Conservation (phyloP, 257 asterid species). For the Solanum bukasovii region DNA sequence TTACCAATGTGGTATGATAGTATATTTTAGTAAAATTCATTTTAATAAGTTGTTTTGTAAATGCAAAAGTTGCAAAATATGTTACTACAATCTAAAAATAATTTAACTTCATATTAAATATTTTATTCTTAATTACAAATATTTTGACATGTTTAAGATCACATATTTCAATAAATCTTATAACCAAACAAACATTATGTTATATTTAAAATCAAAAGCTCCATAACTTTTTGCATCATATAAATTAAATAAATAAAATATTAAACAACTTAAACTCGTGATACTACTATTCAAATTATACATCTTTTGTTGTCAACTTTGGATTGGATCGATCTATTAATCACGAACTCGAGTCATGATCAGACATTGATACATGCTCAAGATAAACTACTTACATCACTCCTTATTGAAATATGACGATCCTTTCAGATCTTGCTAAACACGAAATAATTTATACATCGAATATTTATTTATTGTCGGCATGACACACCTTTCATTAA, state of each 20-base stretch:
- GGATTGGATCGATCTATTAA: neutral
- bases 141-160: neutral
- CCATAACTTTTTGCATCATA: neutral
- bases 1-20: neutral
- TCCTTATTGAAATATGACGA: neutral
- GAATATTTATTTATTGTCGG: neutral
- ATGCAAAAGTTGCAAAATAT: neutral
- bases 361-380: neutral
- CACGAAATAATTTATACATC: neutral
- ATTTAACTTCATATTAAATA: neutral
- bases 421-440: neutral
- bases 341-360: neutral
- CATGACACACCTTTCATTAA: neutral
- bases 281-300: neutral
- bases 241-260: neutral
- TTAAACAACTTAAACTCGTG: neutral
- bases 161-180: neutral
- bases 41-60: neutral
- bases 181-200: neutral
- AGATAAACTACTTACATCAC: neutral
- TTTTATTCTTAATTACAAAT: neutral
- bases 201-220: neutral
- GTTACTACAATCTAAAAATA: neutral
- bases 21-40: neutral
- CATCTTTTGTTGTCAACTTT: neutral